A percentile compares a stretch with the other conserved stretches of the same genome.
Conservation (phyloP, 805 yeast genomes). For the Hanseniaspora hatyaiensis region DNA sequence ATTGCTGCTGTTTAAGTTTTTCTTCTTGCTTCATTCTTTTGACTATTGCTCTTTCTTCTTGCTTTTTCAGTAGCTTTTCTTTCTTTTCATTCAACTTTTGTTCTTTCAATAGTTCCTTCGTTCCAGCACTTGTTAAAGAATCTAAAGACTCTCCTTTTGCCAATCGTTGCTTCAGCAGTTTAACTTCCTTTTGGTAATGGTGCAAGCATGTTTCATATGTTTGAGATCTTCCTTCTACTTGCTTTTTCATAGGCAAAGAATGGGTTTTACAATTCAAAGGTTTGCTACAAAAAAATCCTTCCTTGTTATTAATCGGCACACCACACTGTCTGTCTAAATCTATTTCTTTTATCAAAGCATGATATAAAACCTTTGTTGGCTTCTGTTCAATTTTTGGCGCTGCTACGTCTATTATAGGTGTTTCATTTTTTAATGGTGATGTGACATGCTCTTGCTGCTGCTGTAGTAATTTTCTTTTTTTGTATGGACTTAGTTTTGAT, state of each 20-base stretch:
- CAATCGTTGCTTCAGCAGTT: slow-evolving; percentile 42
- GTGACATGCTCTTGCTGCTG: slow-evolving; percentile 20
- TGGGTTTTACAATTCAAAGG: slow-evolving; percentile 95
- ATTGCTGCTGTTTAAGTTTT: slow-evolving; percentile 28
- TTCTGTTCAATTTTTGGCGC: slow-evolving; percentile 21
- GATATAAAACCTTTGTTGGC: slow-evolving; percentile 34
- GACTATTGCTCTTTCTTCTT: slow-evolving; percentile 16
- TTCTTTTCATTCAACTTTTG: slow-evolving; percentile 25
- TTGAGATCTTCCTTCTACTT: slow-evolving; percentile 85
- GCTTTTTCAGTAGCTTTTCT: slow-evolving; percentile 18
- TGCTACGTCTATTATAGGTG: slow-evolving; percentile 17
- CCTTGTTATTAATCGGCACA: slow-evolving; percentile 81
- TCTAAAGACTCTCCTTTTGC: slow-evolving; percentile 34
- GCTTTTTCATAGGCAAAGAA: slow-evolving; percentile 95
- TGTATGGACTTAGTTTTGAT: slow-evolving; percentile 11
- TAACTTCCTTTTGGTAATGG: slow-evolving; percentile 84
- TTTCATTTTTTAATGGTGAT: slow-evolving; percentile 20
- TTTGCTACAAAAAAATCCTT: slow-evolving; percentile 75
- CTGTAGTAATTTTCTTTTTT: slow-evolving; percentile 20
- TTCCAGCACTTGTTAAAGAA: not conserved
- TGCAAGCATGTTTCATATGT: slow-evolving; percentile 81
- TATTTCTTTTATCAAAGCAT: slow-evolving; percentile 67
- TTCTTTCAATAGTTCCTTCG: slow-evolving; percentile 25
- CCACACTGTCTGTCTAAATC: slow-evolving; percentile 95
- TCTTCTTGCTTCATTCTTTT: slow-evolving; percentile 19